Base-by-base conservation (phyloP, 2,329 filamentous ascomycete species). In the Ophiostoma himal-ulmi region DNA sequence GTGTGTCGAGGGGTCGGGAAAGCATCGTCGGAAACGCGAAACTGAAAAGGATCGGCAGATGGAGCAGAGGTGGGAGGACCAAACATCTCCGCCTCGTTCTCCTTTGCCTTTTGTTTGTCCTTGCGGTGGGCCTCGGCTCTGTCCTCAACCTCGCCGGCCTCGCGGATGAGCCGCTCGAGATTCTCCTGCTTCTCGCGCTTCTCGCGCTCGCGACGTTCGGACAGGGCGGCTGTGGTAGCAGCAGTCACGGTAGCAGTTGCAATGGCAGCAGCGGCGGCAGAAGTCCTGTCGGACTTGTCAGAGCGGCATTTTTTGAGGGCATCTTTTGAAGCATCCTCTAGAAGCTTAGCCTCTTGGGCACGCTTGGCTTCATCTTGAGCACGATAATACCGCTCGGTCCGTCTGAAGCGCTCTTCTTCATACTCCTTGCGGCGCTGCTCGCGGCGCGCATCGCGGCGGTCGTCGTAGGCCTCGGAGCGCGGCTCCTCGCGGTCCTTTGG, bases 31-130 rank as follows among this genome's bases (percentile, higher is more conserved):
- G 81, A 74, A 72, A 88, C 84, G 77, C 85, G 86, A 75, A 81
- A 89, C 76, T 87, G 82, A 76, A 89, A 88, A 22, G 86, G 85
- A 77, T 89, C 84, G 75, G 85, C 77, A 68, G 65, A 41, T 14
- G 71, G 10, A 8, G 54, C 64, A 1, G 70, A 52, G 20, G 41
- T 70, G n/a, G 26, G 26, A 17, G 48, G 30, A 6, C 17, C 44
- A 17, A 39, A 52, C 8, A 54, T 34, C 34, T 30, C 69, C 1
- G 22, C n/a, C 52, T 22, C 48, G 48, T 26, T 57, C 30, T 54
- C 66, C 41, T 57, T 44, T 36, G 39, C 37, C 22, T 69, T 60
- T 22, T 66, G 64, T 36, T 65, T 62, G 36, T 71, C 67, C 60
- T 62, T 62, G 26, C 34, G 30, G 41, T n/a, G 69, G 30, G 68